Base-by-base conservation (phyloP, 352 stramenopile species). In the Pythium rhizo-oryzae region DNA sequence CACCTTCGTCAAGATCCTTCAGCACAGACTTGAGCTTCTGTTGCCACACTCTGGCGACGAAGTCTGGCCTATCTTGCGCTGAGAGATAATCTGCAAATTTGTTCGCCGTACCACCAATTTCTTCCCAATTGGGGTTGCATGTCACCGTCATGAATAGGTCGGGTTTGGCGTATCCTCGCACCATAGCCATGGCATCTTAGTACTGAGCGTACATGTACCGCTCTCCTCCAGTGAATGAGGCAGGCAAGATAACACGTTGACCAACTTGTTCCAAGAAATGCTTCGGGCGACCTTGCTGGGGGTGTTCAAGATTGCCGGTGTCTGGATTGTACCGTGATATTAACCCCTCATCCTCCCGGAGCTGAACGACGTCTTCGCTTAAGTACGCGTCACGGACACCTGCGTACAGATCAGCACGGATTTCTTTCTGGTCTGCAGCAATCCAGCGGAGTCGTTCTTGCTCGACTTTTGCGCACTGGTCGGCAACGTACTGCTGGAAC, bases 71-170 rank as follows among this genome's bases (percentile, higher is more conserved):
- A 62, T 77, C 66, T 49, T 44, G 35, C 1, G 53, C 63, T 24
- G 25, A 59, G 3, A 13, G 25, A 6, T 24, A 21, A 15, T 15
- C 69, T 30, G 8, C 59, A 56, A 37, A 72, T 56, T 55, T 39
- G 2, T 53, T 41, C 9, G n/a, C 33, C 8, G 43, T 30, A 13
- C 24, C 16, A n/a, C 46, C 55, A 15, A 87, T 79, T 44, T 86
- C 77, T 4, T 50, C 4, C 71, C 77, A 90, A 7, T 71, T 67
- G 2, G 74, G 76, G 47, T 86, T 88, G 21, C 66, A 79, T 3
- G 78, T 89, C 21, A 86, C 76, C 0, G 82, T 86, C 13, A 85
- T 79, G 65, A 89, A 91, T 13, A 79, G 53, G 25, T 81, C 64
- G 3, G 75, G 78, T 23, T 73, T 78, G 4, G 75, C 77, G n/a